A percentile compares a stretch with the other conserved stretches of the same genome.
Conservation (phyloP, 2,329 filamentous ascomycete genomes). For the Phialophora verrucosa region DNA sequence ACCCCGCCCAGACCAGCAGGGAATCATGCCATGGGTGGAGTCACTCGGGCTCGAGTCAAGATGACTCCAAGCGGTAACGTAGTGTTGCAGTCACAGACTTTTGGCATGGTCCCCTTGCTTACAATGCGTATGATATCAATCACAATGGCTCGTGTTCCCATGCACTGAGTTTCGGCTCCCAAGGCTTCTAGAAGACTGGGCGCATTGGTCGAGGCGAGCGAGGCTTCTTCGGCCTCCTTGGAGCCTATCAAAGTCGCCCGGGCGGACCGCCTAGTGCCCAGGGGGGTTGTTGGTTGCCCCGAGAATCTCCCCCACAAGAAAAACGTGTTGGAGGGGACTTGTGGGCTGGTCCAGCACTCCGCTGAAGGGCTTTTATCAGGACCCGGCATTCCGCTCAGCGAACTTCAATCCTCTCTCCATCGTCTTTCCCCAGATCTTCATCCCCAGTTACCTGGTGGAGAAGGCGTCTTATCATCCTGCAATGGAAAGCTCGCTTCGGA, state of each 20-base stretch:
- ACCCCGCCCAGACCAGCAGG: slow-evolving; percentile 7
- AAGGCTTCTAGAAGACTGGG: slow-evolving; percentile 22
- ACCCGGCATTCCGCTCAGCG: slow-evolving; percentile 29
- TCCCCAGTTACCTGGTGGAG: slow-evolving; percentile 22
- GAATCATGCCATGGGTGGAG: slow-evolving; percentile 6
- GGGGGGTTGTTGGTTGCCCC: background rate
- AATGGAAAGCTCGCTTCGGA: slow-evolving; percentile 37
- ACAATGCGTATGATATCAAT: background rate
- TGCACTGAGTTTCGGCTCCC: slow-evolving; percentile 2
- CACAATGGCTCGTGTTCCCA: background rate
- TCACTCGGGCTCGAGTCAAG: slow-evolving; percentile 1
- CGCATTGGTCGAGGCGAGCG: slow-evolving; percentile 9
- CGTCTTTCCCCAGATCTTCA: slow-evolving; percentile 29
- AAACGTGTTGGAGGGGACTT: background rate
- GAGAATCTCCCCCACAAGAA: slow-evolving; percentile 9
- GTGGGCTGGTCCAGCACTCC: slow-evolving; percentile 25
- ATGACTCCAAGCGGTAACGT: slow-evolving; percentile 19
- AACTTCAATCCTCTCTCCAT: slow-evolving; percentile 17
- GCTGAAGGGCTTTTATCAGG: slow-evolving; percentile 26
- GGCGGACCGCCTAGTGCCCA: background rate
- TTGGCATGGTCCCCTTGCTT: background rate
- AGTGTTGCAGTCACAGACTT: slow-evolving; percentile 20
- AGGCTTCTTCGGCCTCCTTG: background rate
- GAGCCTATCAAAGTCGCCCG: slow-evolving; percentile 10
- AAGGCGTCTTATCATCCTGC: slow-evolving; percentile 15